Evolutionary conservation across 495 filamentous ascomycete genomes (phyloP), one percentile per base, ranked within the genome.

Genomic region (Neurospora tetrasperma): DNA sequence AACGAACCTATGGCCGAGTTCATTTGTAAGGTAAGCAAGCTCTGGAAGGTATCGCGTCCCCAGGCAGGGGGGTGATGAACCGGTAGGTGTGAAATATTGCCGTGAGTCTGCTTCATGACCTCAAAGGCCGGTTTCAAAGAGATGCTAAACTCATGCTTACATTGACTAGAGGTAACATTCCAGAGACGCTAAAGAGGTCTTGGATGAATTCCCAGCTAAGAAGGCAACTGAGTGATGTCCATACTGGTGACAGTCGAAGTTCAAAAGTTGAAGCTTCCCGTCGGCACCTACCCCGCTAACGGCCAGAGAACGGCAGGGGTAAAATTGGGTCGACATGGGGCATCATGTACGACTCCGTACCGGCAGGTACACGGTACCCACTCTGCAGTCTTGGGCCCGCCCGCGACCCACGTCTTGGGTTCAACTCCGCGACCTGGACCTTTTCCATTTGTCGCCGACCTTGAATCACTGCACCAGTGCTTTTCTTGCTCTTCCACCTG

Each of bases 401-500:
- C 71, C 38, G 41, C 42, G 73, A 68, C 71, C 71, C 44, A 74
- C 69, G 73, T 78, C 69, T 76, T 70, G 74, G 71, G 71, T 72
- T 74, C 73, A 69, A 71, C 74, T 66, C 46, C 27, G 38, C 20
- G 42, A 68, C 27, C 38, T 74, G 46, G 41, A 18, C 44, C 31
- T 62, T n/a, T 68, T 72, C 18, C 20, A 62, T 62, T 62, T 35
- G 54, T 62, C 54, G 54, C 16, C 14, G 54, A 62, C 54, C 54
- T 35, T 62, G 54, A 35, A 62, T 35, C 46, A 54, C 46, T 23
- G 10, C 46, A 48, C 44, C 8, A 11, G 11, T 54, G 12, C 46
- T 54, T 23, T 54, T 31, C 54, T 62, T 62, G 54, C 20, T 62
- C 54, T 31, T 62, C 31, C 23, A 62, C 46, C 46, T 54, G 59